Evolutionary conservation across 768 basidiomycete genomes (phyloP).

Genomic region (Amanita exitialis): DNA sequence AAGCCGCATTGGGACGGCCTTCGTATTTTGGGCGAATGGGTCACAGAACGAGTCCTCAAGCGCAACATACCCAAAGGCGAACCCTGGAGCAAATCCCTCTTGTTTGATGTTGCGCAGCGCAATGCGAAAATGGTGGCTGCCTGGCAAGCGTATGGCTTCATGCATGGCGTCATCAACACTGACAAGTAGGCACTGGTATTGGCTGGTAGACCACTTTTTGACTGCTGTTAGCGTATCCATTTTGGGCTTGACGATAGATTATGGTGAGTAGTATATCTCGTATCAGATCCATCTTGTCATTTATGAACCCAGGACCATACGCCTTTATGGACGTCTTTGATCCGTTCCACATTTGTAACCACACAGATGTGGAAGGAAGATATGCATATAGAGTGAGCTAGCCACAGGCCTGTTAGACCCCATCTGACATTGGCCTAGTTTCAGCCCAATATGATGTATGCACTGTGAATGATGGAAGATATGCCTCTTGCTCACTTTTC

Average conservation of each 20-base stretch:
- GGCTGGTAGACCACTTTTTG: background rate
- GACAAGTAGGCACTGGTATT: conserved; percentile 55
- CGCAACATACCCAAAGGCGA: conserved; percentile 34
- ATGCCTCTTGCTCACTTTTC: background rate
- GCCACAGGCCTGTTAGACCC: background rate
- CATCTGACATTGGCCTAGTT: conserved; percentile 23
- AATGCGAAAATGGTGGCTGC: conserved; percentile 91
- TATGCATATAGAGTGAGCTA: conserved; percentile 57
- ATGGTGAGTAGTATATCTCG: conserved; percentile 30
- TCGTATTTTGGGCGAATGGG: conserved; percentile 69
- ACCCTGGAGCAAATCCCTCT: conserved; percentile 62
- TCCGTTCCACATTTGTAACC: conserved; percentile 81
- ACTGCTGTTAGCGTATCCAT: conserved; percentile 48
- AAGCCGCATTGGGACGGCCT: conserved; percentile 66
- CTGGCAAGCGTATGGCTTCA: conserved; percentile 93
- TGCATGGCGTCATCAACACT: conserved; percentile 97
- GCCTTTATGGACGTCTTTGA: conserved; percentile 96
- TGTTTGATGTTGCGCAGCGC: conserved; percentile 70
- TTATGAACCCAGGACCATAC: conserved; percentile 54
- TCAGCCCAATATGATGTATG: conserved; percentile 77
- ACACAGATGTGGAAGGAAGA: conserved; percentile 68
- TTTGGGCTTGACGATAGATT: conserved; percentile 70
- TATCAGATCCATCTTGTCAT: background rate
- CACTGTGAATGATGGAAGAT: background rate
- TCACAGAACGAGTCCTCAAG: conserved; percentile 48